These are phyloP conservation scores for Alternaria arborescens DNA, from an alignment of 2,329 filamentous ascomycete species.

Conservation along the genomic window DNA sequence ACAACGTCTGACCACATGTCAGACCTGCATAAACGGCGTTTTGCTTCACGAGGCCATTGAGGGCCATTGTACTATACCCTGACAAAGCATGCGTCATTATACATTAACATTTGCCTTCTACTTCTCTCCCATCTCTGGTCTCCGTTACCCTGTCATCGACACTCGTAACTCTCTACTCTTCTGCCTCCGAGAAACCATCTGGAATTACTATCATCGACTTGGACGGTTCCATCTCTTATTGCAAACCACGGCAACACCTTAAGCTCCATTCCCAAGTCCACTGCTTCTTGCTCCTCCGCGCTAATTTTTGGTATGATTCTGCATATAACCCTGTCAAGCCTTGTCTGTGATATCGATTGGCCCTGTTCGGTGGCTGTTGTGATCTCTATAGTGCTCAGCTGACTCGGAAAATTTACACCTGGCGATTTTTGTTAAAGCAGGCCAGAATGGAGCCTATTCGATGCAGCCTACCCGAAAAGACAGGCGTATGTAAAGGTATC, in stretches of 20 bases:
- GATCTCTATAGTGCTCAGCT: constrained; percentile 24
- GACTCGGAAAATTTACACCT: background rate
- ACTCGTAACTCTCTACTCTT: constrained; percentile 49
- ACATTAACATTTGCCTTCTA: background rate
- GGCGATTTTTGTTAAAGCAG: too few relatives aligned
- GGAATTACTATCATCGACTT: constrained; percentile 36
- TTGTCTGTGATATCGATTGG: constrained; percentile 21
- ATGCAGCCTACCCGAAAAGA: too few relatives aligned
- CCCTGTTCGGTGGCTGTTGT: constrained; percentile 15
- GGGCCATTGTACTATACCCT: constrained; percentile 27
- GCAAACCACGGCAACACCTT: constrained; percentile 39
- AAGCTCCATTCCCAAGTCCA: constrained; percentile 8
- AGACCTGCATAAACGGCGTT: constrained; percentile 40
- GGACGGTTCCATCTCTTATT: constrained; percentile 42
- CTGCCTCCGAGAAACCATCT: constrained; percentile 44
- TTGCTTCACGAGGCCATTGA: constrained; percentile 17
- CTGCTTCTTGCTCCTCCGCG: constrained; percentile 23
- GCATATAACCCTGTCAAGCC: constrained; percentile 30
- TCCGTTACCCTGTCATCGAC: constrained; percentile 25
- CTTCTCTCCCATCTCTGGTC: background rate
- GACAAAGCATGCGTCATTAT: constrained; percentile 11
- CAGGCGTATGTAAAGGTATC: too few relatives aligned
- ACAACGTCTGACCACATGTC: constrained; percentile 40
- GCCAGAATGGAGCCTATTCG: too few relatives aligned
- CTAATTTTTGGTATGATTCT: constrained; percentile 24